Evolutionary conservation across 2,329 filamentous ascomycete genomes (phyloP), one percentile per base, ranked within the genome.

Genomic region (Biscogniauxia mediterranea): DNA sequence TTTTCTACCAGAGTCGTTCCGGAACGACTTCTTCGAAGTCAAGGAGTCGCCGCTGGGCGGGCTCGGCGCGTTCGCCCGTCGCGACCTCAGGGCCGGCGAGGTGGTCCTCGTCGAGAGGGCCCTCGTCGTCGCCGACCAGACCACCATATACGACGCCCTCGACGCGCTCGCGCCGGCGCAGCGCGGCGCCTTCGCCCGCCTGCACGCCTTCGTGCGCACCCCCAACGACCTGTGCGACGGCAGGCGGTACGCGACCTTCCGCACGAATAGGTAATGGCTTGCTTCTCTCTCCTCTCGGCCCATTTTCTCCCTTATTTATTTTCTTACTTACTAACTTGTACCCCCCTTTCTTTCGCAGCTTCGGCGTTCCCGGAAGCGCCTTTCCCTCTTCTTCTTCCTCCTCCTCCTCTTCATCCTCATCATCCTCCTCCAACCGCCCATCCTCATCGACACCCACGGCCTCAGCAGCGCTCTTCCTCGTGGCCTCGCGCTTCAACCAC

Each of bases 401-500:
- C 38, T n/a, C 38, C 17, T 11, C 38, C 38, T n/a, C 17, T 4
- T 11, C 38, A 5, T 46, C 38, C 23, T 23, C 23, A 3, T 17
- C 13, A 2, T 11, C 15, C 17, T 46, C 38, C 11, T 11, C 13
- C 17, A 2, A 4, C 38, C 38, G 5, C 38, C 38, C 13, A 46
- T n/a, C n/a, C 5, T 1, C 13, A n/a, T 4, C 13, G 3, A n/a
- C 3, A 6, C 38, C 11, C 38, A 46, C 38, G 15, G 50, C 32
- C 0, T 58, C 61, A 2, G 66, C 70, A 6, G 78, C 76, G 0
- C 77, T 86, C 2, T 85, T 85, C 60, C 75, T 80, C 0, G 74
- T 83, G 5, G 82, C 80, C 0, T 80, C 83, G 0, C 77, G 84
- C 2, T 86, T 88, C 73, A 88, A 88, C 68, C 85, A 88, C 68